Evolutionary conservation across 164 flowering plant species (phyloP), one percentile per base, ranked within the genome.

Genomic region (Litsea cubeba): DNA sequence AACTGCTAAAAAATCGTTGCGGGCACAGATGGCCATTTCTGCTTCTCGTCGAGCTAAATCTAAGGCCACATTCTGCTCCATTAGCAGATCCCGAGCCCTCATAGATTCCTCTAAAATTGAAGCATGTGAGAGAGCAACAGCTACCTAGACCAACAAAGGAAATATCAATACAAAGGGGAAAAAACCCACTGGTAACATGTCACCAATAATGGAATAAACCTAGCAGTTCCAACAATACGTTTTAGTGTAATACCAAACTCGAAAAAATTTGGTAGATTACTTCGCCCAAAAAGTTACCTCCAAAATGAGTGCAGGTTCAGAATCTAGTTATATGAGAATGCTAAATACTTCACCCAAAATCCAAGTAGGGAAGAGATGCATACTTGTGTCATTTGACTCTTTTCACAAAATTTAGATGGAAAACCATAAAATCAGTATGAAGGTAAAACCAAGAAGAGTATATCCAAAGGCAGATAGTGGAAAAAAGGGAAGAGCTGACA

Each of bases 81-180:
- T 88, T 20, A 94, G 95, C 76, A 82, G 88, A 82, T 94, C 93
- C 77, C 95, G 86, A 20, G 98, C 98, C 77, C 89, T 77, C 97
- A 90, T 94, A 50, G 98, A 93, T 76, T 94, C 98, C 76, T 94
- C 97, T 71, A 94, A 71, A 62, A 92, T 94, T 26, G 97, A 91
- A 77, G 98, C 97, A 88, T 92, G 97, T n/a, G 97, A 92, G 60
- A 92, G 89, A 77, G 97, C 98, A 75, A 92, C 97, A 6, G 97
- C 98, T 50, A 92, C 97, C 97, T 94, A 83, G 10, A 69, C 32
- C 18, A 12, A 51, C 24, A 35, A 23, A 24, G 51, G 23, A 51
- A 66, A 28, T 30, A 18, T 26, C 26, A 25, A 51, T 24, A 12
- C 20, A 60, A 51, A 54, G 20, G 1, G 11, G 35, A 50, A 12